These are phyloP conservation scores for Sclerotinia borealis DNA, from an alignment of 2,329 filamentous ascomycete genomes.

Conservation along the genomic window DNA sequence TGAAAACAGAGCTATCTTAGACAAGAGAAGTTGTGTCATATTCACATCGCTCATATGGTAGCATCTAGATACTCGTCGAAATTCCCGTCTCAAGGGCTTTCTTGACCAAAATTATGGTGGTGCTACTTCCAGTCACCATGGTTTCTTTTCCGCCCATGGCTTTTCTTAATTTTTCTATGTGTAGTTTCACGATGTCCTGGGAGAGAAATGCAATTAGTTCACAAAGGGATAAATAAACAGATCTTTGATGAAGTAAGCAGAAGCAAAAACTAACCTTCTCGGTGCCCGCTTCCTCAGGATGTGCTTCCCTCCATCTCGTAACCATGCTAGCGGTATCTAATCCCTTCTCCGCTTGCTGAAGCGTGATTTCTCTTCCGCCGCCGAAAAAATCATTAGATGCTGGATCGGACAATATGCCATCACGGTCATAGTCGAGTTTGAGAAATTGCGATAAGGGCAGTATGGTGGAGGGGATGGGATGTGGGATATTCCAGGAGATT, in stretches of 20 bases:
- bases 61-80: not conserved
- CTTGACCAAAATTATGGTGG: slow-evolving; percentile 21
- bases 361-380: slow-evolving; percentile 10
- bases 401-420: slow-evolving; percentile 27
- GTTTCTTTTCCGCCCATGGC: slow-evolving; percentile 16
- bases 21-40: too few relatives aligned
- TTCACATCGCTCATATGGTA: too few relatives aligned
- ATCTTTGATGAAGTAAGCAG: not conserved
- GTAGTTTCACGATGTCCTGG: not conserved
- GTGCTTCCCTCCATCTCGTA: slow-evolving; percentile 35
- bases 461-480: slow-evolving; percentile 17
- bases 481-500: slow-evolving; percentile 39
- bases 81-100: slow-evolving; percentile 11
- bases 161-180: slow-evolving; percentile 16
- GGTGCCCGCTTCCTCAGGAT: slow-evolving; percentile 34
- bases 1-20: too few relatives aligned
- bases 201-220: not conserved
- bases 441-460: slow-evolving; percentile 34
- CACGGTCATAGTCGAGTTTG: slow-evolving; percentile 35
- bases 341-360: slow-evolving; percentile 23
- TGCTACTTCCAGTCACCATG: slow-evolving; percentile 13
- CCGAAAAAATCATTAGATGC: slow-evolving; percentile 27
- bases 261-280: slow-evolving; percentile 30
- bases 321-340: slow-evolving; percentile 36
- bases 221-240: too few relatives aligned